phyloP scores from a whole-genome alignment of 768 basidiomycete species.

The Trametes cubensis region DNA sequence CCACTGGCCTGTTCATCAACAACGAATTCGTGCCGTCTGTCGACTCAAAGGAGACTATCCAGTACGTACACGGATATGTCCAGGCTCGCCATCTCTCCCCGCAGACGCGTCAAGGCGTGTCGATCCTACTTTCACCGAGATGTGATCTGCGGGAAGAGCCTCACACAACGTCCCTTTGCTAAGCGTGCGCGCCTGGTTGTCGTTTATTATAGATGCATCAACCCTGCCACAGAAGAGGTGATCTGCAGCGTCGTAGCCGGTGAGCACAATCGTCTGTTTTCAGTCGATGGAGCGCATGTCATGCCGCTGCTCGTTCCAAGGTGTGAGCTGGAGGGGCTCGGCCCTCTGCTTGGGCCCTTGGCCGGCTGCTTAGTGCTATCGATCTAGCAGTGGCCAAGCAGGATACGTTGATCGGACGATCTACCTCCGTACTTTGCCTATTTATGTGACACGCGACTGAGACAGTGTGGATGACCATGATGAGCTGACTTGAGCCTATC shows the following conservation, averaged over 20 bases:
- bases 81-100: constrained; percentile 20
- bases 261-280: constrained; percentile 14
- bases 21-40: constrained; percentile 83
- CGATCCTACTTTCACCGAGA: constrained; percentile 5
- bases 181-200: constrained; percentile 13
- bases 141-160: constrained; percentile 12
- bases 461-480: background rate
- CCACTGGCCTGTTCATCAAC: constrained; percentile 90
- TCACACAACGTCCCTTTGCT: background rate
- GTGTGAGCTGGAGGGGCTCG: too few species aligned
- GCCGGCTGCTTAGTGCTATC: too few species aligned
- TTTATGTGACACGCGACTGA: background rate
- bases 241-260: constrained; percentile 68
- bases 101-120: background rate
- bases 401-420: constrained; percentile 1
- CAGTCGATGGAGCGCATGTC: background rate
- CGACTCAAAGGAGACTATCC: constrained; percentile 64
- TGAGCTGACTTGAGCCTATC: background rate
- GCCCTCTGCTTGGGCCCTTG: too few species aligned
- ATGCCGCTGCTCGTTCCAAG: background rate
- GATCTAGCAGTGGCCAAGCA: too few species aligned
- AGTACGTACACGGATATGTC: constrained; percentile 45
- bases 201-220: constrained; percentile 55
- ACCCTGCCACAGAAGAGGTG: constrained; percentile 78
- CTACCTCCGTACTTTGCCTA: background rate